Evolutionary conservation across 129 eudicot species (phyloP), one percentile per base, ranked within the genome.

Genomic region (Arctium minus): DNA sequence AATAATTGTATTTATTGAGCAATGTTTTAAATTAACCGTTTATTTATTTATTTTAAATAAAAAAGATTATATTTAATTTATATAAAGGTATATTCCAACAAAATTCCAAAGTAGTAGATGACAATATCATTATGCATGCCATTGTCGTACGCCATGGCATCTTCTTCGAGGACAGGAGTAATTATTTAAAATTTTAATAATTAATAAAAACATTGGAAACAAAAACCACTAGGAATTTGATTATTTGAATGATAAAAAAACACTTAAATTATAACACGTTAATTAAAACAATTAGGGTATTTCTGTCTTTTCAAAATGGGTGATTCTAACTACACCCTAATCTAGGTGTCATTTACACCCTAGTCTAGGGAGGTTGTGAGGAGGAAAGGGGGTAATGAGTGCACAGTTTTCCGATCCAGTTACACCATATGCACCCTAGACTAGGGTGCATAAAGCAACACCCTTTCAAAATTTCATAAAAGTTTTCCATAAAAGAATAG

Each of bases 71-170:
- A 40, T 1, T 42, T 42, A 29, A 17, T 70, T 17, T 68, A 29
- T 27, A 30, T 44, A 74, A 70, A 30, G 62, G 77, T 77, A 83
- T 83, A 78, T 67, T 78, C 79, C 40, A 77, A 40, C 40, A 22
- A 84, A 84, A 69, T 32, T 79, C 82, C 79, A 11, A 2, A 39
- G 75, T 1, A 70, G 68, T 39, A 78, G 56, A 78, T 84, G 87
- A 73, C 87, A 84, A 84, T 9, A 64, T 50, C 29, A 73, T 72
- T 29, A 73, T 37, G 81, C 42, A 84, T 72, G 75, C 80, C 80
- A 79, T 78, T 42, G 83, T 79, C 83, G 76, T 78, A 72, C 50
- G 18, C 79, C 40, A 30, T 56, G 86, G 77, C 83, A 84, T 42
- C 64, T 77, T 76, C 56, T 68, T 29, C 44, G 53, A 83, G 37